phyloP scores from a whole-genome alignment of 176 grass and related monocot species.

The Triticum urartu region DNA sequence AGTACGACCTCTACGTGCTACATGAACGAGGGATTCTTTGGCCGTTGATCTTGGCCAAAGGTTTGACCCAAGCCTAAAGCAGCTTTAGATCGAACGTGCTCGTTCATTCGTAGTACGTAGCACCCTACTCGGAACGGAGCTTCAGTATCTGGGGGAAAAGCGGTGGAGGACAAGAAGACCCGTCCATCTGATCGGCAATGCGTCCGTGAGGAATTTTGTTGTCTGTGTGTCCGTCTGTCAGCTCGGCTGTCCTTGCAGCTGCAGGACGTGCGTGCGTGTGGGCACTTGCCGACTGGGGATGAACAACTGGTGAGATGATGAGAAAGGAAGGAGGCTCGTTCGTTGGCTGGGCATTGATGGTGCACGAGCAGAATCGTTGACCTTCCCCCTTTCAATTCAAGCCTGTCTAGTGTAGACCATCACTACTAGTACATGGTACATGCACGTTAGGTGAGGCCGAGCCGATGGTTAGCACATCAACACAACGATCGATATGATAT shows the following conservation, averaged over 20 bases:
- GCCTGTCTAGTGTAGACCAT: not conserved
- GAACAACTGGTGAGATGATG: not conserved
- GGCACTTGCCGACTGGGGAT: not conserved
- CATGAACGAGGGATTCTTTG: not conserved
- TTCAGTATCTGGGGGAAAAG: not conserved
- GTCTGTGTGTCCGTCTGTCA: conserved; percentile 14
- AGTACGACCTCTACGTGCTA: not conserved
- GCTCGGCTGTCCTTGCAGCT: not conserved
- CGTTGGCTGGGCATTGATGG: not conserved
- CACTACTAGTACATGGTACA: not conserved
- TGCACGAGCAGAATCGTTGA: conserved; percentile 48
- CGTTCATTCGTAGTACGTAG: not conserved
- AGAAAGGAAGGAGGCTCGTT: not conserved
- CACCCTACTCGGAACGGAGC: not conserved
- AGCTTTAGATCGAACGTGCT: conserved; percentile 2
- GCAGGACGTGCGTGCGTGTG: not conserved
- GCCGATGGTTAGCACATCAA: conserved; percentile 26
- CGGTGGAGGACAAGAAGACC: not conserved
- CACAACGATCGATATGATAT: not conserved
- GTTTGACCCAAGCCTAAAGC: not conserved
- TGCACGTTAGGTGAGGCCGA: conserved; percentile 19
- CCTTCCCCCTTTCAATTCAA: conserved; percentile 14
- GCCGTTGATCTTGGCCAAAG: not conserved
- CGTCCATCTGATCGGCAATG: not conserved
- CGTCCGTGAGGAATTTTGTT: not conserved